A percentile compares a stretch with the other conserved stretches of the same genome.
Conservation (phyloP, 2,329 filamentous ascomycete species). For the Stagonosporopsis tanaceti region DNA sequence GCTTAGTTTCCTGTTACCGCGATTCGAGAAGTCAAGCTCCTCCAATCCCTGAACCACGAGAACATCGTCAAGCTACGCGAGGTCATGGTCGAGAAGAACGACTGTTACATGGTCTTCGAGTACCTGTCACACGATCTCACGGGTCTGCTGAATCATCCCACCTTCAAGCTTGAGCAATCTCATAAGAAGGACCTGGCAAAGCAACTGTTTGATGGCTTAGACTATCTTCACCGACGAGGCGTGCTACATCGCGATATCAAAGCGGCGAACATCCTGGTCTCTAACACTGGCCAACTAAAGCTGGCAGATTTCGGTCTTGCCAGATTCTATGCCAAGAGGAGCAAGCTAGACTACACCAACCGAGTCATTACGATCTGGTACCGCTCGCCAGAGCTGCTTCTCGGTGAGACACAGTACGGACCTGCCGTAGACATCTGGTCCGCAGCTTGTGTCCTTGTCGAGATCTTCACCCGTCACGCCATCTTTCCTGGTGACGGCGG, state of each 20-base stretch:
- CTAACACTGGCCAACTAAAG: conserved; percentile 86
- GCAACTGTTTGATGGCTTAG: conserved; percentile 91
- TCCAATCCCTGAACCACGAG: conserved; percentile 83
- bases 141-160: conserved; percentile 91
- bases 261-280: conserved; percentile 95
- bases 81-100: conserved; percentile 98
- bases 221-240: conserved; percentile 91
- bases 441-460: conserved; percentile 93
- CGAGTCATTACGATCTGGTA: conserved; percentile 99
- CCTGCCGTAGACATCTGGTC: conserved; percentile 98
- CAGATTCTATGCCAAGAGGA: conserved; percentile 92
- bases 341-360: conserved; percentile 95
- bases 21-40: conserved; percentile 86
- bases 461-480: conserved; percentile 92
- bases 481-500: conserved; percentile 95
- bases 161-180: conserved; percentile 80
- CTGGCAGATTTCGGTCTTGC: conserved; percentile 96
- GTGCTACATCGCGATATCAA: conserved; percentile 98
- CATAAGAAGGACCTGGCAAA: conserved; percentile 94
- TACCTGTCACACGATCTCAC: conserved; percentile 97
- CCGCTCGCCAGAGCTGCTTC: conserved; percentile 88
- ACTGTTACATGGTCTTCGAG: conserved; percentile 99
- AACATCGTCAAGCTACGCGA: conserved; percentile 87
- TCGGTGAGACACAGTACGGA: conserved; percentile 95
- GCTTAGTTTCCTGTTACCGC: conserved; percentile 81